These are phyloP conservation scores for Chlorociboria aeruginascens DNA, from an alignment of 495 filamentous ascomycete genomes.

Conservation along the genomic window DNA sequence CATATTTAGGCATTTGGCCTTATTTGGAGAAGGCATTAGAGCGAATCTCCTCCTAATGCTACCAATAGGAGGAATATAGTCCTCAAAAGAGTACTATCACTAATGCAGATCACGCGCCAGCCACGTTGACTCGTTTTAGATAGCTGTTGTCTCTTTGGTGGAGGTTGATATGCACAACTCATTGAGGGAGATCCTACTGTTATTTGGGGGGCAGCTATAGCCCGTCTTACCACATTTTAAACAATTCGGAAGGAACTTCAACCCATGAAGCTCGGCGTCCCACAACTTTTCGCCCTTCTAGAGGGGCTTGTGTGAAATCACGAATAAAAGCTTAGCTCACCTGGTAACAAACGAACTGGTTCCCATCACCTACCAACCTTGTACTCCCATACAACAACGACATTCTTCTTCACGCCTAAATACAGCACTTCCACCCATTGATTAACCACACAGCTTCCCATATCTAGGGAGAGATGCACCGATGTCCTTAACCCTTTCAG, in stretches of 20 bases:
- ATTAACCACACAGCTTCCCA: slow-evolving; percentile 2
- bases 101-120: slow-evolving; percentile 20
- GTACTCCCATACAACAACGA: slow-evolving; percentile 7
- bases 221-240: neutral
- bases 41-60: neutral
- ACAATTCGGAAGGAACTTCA: slow-evolving; percentile 13
- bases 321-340: slow-evolving; percentile 18
- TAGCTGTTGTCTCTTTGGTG: neutral
- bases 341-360: slow-evolving; percentile 9
- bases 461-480: slow-evolving; percentile 6
- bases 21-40: too few relatives aligned
- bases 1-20: slow-evolving; percentile 16
- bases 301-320: slow-evolving; percentile 2
- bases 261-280: slow-evolving; percentile 12
- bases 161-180: slow-evolving; percentile 4
- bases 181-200: neutral
- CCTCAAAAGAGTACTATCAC: slow-evolving; percentile 6
- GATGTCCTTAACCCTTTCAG: slow-evolving; percentile 18
- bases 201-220: neutral
- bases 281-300: slow-evolving; percentile 8
- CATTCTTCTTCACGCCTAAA: slow-evolving; percentile 9
- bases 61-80: slow-evolving; percentile 8
- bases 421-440: slow-evolving; percentile 1
- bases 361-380: slow-evolving; percentile 18
- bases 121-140: slow-evolving; percentile 15